A percentile compares a stretch with the other conserved stretches of the same genome.
These are phyloP conservation scores for Ampelocalamus luodianensis DNA, from an alignment of 176 grass and related monocot species.

Conservation along the genomic window DNA sequence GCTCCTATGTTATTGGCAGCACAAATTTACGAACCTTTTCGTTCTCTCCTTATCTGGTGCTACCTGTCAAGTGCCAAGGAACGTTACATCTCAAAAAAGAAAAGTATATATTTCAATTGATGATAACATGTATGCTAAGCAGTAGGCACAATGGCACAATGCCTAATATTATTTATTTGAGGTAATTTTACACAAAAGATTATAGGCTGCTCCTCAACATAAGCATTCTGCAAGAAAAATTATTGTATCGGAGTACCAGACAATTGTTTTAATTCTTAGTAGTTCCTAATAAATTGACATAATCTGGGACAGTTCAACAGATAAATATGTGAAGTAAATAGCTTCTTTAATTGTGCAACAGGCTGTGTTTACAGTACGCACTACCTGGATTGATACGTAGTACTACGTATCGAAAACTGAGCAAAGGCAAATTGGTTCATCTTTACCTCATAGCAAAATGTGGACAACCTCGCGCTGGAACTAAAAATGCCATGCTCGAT, in stretches of 20 bases:
- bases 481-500: not conserved
- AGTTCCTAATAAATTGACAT: not conserved
- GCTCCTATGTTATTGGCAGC: not conserved
- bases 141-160: not conserved
- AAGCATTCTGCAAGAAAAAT: not conserved
- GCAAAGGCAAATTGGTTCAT: not conserved
- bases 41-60: constrained; percentile 34
- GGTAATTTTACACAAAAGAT: not conserved
- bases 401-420: not conserved
- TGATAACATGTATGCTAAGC: not conserved
- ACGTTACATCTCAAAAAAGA: constrained; percentile 19
- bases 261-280: not conserved
- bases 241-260: not conserved
- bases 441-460: no score
- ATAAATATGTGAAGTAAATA: not conserved
- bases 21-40: constrained; percentile 57
- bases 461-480: not conserved
- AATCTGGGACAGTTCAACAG: not conserved
- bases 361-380: not conserved
- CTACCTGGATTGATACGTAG: not conserved
- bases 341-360: not conserved
- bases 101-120: not conserved
- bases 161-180: not conserved
- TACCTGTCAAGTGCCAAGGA: constrained; percentile 44
- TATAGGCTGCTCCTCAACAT: not conserved